These are phyloP conservation scores for Ensete ventricosum DNA, from an alignment of 176 grass and related monocot species.

Conservation along the genomic window DNA sequence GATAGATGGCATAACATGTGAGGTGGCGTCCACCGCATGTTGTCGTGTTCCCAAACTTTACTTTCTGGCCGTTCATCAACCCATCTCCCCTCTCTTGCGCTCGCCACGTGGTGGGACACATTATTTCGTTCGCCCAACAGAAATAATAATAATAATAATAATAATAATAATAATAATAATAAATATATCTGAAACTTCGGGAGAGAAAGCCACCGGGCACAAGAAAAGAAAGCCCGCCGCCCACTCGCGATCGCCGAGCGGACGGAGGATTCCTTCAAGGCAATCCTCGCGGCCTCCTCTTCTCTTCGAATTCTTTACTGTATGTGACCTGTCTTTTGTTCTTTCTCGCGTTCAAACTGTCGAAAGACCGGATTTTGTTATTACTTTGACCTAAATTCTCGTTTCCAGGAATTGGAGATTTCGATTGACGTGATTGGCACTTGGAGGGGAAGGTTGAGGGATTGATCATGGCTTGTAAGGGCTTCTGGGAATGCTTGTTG, in stretches of 20 bases:
- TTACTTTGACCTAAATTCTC: not conserved
- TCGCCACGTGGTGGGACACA: slow-evolving; percentile 19
- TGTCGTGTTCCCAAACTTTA: not conserved
- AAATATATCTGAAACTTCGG: not conserved
- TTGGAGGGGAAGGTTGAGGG: slow-evolving; percentile 11
- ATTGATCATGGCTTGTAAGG: slow-evolving; percentile 55
- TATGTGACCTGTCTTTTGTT: not conserved
- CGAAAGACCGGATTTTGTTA: not conserved
- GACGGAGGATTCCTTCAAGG: not conserved
- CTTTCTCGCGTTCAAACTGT: not conserved
- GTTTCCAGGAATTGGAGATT: not conserved
- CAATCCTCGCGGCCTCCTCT: not conserved
- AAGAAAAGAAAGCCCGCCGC: not conserved
- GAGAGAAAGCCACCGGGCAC: not conserved
- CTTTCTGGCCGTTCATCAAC: slow-evolving; percentile 19
- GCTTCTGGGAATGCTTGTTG: slow-evolving; percentile 77
- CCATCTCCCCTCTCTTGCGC: not conserved
- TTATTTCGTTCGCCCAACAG: not conserved
- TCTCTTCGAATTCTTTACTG: not conserved
- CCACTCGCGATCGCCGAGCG: not conserved
- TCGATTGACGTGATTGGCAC: not conserved
- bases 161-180: no score
- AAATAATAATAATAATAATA: not conserved
- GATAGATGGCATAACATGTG: not conserved
- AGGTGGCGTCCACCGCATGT: not conserved